A percentile compares a stretch with the other conserved stretches of the same genome.
These are phyloP conservation scores for Coemansia sp. DNA, from an alignment of 192 early-diverging fungal species.

Conservation along the genomic window DNA sequence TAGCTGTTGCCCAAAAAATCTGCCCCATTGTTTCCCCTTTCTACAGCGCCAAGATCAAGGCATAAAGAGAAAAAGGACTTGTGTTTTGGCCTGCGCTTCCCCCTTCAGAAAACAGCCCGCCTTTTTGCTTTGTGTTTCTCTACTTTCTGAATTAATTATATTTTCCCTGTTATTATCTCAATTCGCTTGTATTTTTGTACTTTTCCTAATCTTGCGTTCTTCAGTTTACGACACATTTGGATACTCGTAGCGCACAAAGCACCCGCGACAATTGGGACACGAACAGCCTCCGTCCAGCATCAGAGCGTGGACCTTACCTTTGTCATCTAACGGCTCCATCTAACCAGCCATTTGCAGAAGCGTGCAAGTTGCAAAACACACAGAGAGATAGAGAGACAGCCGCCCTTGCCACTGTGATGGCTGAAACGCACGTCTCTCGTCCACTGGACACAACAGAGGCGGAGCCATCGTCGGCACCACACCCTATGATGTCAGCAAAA, in stretches of 20 bases:
- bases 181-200: conserved; percentile 2
- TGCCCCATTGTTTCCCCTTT: too few relatives aligned
- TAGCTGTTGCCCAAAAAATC: too few relatives aligned
- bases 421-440: not conserved
- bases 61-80: not conserved
- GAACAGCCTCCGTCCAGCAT: not conserved
- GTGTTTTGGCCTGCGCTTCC: not conserved
- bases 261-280: not conserved
- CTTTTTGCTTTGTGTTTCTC: not conserved
- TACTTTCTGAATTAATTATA: not conserved
- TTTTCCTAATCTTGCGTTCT: not conserved
- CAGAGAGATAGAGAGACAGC: not conserved
- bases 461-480: not conserved
- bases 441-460: not conserved
- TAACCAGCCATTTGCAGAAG: not conserved
- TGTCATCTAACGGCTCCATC: not conserved
- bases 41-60: not conserved
- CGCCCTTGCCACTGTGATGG: not conserved
- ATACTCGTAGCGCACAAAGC: not conserved
- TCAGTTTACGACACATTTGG: not conserved
- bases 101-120: not conserved
- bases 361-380: not conserved
- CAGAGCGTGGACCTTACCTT: too few relatives aligned
- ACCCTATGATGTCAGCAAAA: not conserved
- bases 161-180: not conserved